These are phyloP conservation scores for Radiomyces spectabilis DNA, from an alignment of 192 early-diverging fungal species.

Conservation along the genomic window DNA sequence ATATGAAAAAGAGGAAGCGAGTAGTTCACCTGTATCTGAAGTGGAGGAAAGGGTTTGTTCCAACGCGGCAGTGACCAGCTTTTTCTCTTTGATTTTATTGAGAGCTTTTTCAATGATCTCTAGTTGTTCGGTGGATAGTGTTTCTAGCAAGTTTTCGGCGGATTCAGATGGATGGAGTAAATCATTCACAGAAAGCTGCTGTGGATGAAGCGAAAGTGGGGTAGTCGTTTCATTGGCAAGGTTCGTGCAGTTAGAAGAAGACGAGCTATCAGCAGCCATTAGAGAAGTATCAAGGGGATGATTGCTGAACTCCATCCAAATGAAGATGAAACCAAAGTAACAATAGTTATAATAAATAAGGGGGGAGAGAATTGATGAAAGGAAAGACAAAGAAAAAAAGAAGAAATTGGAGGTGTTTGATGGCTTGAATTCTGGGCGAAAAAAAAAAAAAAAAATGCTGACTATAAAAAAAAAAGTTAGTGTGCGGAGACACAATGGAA, in stretches of 20 bases:
- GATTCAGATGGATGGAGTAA: too few relatives aligned
- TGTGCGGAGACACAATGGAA: too few relatives aligned
- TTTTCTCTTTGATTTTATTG: not conserved
- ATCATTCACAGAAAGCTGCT: too few relatives aligned
- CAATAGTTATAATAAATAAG: not conserved
- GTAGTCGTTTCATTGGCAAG: not conserved
- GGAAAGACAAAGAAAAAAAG: not conserved
- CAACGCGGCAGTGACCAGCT: not conserved
- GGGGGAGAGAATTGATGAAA: not conserved
- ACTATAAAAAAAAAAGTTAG: too few relatives aligned
- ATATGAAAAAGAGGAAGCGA: not conserved
- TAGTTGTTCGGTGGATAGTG: not conserved
- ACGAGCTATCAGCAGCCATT: too few relatives aligned
- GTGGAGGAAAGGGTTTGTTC: not conserved
- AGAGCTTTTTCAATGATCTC: not conserved
- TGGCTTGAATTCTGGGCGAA: not conserved
- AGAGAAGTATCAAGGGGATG: too few relatives aligned
- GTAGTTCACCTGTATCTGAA: not conserved
- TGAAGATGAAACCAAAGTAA: too few relatives aligned
- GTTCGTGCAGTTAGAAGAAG: not conserved
- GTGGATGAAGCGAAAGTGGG: not conserved
- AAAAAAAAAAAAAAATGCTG: too few relatives aligned
- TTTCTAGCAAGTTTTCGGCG: not conserved
- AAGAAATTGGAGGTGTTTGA: not conserved
- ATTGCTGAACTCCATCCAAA: too few relatives aligned